Base-by-base conservation (phyloP, 306 rosid genomes). In the Cyclanthera cordifolia region DNA sequence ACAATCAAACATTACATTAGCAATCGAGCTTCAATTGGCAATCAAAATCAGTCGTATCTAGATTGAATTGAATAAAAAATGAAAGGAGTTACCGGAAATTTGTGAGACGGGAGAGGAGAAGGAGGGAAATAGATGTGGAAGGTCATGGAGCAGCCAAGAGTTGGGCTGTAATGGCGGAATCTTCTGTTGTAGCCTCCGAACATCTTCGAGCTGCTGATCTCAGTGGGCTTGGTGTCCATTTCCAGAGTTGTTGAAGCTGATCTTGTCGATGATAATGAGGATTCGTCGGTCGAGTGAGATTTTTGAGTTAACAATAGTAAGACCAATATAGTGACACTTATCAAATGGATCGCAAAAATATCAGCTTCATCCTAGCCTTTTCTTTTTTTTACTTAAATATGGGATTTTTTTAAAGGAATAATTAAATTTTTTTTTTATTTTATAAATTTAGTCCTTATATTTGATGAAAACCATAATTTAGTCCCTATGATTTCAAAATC, bases 71-170 rank as follows among this genome's bases (percentile, higher is more conserved):
- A 49, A 8, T n/a, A n/a, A n/a, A n/a, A n/a, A 45, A 34, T 28
- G 47, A 39, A 28, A 23, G 60, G 12, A 78, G 86, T 83, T 67
- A 90, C 96, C 3, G 95, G 96, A 78, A 93, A 89, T 82, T 80
- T 82, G 77, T 71, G 78, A 43, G 95, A 82, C 3, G 82, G 61
- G 3, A 83, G 61, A 6, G 87, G 51, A 46, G 96, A 77, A 67
- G 92, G 96, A 43, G 98, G 96, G 82, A 93, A 85, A 73, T 78
- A 93, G 77, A 93, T 71, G 81, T 74, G 77, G 73, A 93, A 93
- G 78, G 85, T 87, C 98, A 92, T 92, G 82, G 95, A 89, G 71
- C 98, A 92, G 21, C 88, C 95, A 4, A 93, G 93, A 0, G 94
- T 86, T 1, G 89, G 85, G 65, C 98, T 93, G 81, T 83, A 83